Conservation (phyloP, 495 filamentous ascomycete species). For the Viridothelium virens region DNA sequence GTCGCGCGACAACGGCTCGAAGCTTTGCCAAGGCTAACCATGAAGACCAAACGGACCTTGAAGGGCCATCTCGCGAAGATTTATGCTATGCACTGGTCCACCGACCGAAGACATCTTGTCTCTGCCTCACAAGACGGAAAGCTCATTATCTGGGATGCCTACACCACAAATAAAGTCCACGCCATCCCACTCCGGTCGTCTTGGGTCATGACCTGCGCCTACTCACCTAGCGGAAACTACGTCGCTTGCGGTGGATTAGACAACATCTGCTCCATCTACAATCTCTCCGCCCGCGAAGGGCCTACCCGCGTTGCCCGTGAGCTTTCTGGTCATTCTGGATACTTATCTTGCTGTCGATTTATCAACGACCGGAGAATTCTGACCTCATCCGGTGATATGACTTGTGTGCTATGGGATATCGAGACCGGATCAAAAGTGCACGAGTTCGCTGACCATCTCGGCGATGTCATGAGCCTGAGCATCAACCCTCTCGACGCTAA, state of each 20-base stretch:
- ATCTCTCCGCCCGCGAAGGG: conserved; percentile 90
- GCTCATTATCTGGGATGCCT: conserved; percentile 99
- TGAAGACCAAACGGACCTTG: conserved; percentile 90
- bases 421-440: conserved; percentile 95
- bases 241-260: conserved; percentile 97
- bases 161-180: conserved; percentile 99
- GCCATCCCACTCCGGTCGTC: conserved; percentile 97
- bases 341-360: conserved; percentile 96
- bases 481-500: conserved; percentile 98
- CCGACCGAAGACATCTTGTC: conserved; percentile 93
- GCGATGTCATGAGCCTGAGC: conserved; percentile 99
- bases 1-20: conserved; percentile 87
- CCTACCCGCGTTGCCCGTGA: conserved; percentile 94
- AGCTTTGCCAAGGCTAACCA: conserved; percentile 78
- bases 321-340: conserved; percentile 93
- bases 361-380: conserved; percentile 98
- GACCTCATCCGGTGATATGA: conserved; percentile 98
- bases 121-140: conserved; percentile 98
- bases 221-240: conserved; percentile 95
- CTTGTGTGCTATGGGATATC: conserved; percentile 99
- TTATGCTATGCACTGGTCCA: conserved; percentile 99
- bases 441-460: conserved; percentile 96
- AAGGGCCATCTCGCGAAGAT: conserved; percentile 99
- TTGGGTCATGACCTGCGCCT: conserved; percentile 99
- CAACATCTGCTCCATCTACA: conserved; percentile 99